Percentiles rank a stretch among this genome's conserved stretches.
Evolutionary conservation across 257 asterid species (phyloP).

Genomic region (Gentiana straminea): DNA sequence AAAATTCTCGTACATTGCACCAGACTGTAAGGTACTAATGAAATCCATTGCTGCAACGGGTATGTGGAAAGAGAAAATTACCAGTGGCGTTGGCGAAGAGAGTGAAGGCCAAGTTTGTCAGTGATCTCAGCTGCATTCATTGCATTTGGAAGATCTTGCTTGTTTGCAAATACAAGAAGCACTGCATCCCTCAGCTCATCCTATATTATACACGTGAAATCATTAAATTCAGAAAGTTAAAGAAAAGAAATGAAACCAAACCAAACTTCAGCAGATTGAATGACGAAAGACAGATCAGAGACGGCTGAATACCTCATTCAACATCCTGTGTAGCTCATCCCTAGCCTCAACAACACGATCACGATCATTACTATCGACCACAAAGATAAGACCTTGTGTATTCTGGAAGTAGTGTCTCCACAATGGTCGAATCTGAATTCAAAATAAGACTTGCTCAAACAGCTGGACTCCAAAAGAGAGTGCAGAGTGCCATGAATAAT

Average conservation of each 20-base stretch:
- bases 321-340: conserved; percentile 11
- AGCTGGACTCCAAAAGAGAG: too few species aligned
- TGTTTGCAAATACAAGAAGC: conserved; percentile 62
- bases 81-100: conserved; percentile 63
- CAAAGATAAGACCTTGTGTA: conserved; percentile 10
- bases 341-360: conserved; percentile 12
- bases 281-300: not conserved
- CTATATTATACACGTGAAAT: conserved; percentile 8
- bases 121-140: conserved; percentile 63
- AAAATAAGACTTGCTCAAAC: not conserved
- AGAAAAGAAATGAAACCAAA: too few species aligned
- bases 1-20: too few species aligned
- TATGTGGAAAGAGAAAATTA: conserved; percentile 9
- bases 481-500: too few species aligned
- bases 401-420: conserved; percentile 12
- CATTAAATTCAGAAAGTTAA: not conserved
- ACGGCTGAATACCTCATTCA: conserved; percentile 1
- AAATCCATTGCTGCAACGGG: not conserved
- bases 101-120: conserved; percentile 60
- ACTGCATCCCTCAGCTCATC: conserved; percentile 58
- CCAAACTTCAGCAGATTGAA: not conserved
- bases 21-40: too few species aligned
- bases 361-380: conserved; percentile 11
- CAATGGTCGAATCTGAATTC: conserved; percentile 8
- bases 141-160: conserved; percentile 69